Evolutionary conservation across 2,329 filamentous ascomycete genomes (phyloP), one percentile per base, ranked within the genome.

Genomic region (Phoma sp.): DNA sequence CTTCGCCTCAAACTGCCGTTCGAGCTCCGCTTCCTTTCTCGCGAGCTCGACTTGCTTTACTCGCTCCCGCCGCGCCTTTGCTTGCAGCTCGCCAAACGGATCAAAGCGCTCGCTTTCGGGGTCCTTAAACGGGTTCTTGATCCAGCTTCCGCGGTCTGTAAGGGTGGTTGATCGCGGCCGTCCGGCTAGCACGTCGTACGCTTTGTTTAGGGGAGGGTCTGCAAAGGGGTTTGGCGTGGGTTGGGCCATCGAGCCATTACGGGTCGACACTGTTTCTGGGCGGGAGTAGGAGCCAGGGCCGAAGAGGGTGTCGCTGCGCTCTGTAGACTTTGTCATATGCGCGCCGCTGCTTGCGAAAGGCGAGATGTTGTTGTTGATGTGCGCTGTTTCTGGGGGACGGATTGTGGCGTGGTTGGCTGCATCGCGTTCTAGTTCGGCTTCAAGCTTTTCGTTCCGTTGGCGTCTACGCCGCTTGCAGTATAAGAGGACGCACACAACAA

Each of bases 61-160:
- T 7, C 71, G 43, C 57, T 74, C 70, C 26, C 46, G 33, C 2
- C 69, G 51, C 7, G 72, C 72, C 47, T 69, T 71, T 23, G 67
- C 68, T 32, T 73, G 65, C 46, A 74, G 38, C 53, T 74, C 70
- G 9, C 72, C 72, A 59, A 74, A 74, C 0, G 72, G 72, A 60
- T 74, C 72, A 28, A 74, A 74, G 1, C 72, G 64, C 18, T 74
- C 68, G 30, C 66, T 71, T 11, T 62, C 62, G 1, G 72, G 72
- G 34, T 74, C 61, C 15, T 64, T 64, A 60, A 74, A 74, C 1
- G 72, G 72, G 37, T 74, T 74, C 50, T 67, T 53, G 12, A 67
- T 43, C 72, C 72, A 74, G 18, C 62, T 67, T 1, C 69, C 71
- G 0, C 70, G 63, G 48, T 74, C 69, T 0, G 72, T 74, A 3